These are phyloP conservation scores for Wickerhamomyces sp. DNA, from an alignment of 1,139 yeast genomes.

Conservation along the genomic window DNA sequence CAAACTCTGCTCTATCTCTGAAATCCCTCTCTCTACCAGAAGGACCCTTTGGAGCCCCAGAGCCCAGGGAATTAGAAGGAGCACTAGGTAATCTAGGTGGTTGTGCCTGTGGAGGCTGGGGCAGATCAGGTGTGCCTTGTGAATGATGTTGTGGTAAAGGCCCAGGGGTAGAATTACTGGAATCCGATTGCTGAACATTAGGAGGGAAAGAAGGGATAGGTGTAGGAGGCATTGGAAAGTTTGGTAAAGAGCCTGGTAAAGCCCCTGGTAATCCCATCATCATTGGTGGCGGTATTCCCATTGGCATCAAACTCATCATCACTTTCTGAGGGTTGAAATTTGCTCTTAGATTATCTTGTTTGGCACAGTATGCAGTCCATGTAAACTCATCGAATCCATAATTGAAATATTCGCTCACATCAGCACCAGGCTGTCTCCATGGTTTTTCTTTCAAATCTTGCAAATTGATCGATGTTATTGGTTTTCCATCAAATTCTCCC, in stretches of 20 bases:
- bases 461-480: conserved; percentile 77
- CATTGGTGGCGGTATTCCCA: conserved; percentile 26
- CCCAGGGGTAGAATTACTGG: conserved; percentile 19
- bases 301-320: conserved; percentile 37
- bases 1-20: conserved; percentile 17
- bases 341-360: conserved; percentile 78
- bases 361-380: conserved; percentile 90
- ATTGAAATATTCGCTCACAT: conserved; percentile 88
- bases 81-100: conserved; percentile 5
- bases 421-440: conserved; percentile 98
- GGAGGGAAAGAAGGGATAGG: background rate
- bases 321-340: conserved; percentile 62
- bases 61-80: conserved; percentile 5
- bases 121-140: conserved; percentile 23
- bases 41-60: conserved; percentile 14
- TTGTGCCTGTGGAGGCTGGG: conserved; percentile 8
- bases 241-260: background rate
- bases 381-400: conserved; percentile 95
- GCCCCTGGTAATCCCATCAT: conserved; percentile 16
- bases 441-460: conserved; percentile 90
- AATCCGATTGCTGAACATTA: background rate
- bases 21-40: conserved; percentile 16
- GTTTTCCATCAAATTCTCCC: conserved; percentile 78
- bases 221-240: background rate
- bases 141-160: conserved; percentile 11